Base-by-base conservation (phyloP, 306 rosid species). In the Gynostemma pentaphyllum region DNA sequence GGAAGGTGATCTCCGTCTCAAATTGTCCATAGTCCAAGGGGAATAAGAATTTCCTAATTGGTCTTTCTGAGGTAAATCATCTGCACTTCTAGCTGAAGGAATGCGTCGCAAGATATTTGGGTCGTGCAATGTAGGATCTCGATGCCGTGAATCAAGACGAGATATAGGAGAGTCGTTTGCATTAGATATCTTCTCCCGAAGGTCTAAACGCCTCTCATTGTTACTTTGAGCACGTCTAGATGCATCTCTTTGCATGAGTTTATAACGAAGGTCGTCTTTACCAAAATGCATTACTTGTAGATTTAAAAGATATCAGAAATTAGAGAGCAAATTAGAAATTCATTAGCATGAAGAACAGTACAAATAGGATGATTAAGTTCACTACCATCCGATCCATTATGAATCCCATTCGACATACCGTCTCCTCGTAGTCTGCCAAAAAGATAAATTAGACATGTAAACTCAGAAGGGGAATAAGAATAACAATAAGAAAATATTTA, bases 131-230 rank as follows among this genome's bases (percentile, higher is more conserved):
- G 83, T 79, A 26, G 77, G 80, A 26, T 62, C 26, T 3, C 2
- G 69, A 65, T 66, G 81, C 67, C 79, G 73, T 49, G 82, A 70
- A 72, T 75, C 68, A 41, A 49, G 26, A 28, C 44, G 36, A 3
- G 50, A 41, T 27, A 67, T 29, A 21, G 72, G 68, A 11, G 26
- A 27, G 40, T 68, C 52, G 68, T 44, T 68, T 34, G 87, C 36
- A 81, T 84, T 92, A 61, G 86, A 74, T 54, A 92, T 79, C 77
- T 86, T 92, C 74, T 88, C 96, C 45, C 99, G 94, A 42, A 92
- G 96, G 64, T 92, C 99, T 16, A 68, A 66, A 18, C 59, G 79
- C 78, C 81, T 81, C 71, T 56, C 74, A 14, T 76, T 79, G 57
- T 75, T 71, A 67, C 81, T 74, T 32, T 75, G 80, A 53, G 73